Conservation (phyloP, 495 filamentous ascomycete genomes). For the Aspergillus bridgeri region DNA sequence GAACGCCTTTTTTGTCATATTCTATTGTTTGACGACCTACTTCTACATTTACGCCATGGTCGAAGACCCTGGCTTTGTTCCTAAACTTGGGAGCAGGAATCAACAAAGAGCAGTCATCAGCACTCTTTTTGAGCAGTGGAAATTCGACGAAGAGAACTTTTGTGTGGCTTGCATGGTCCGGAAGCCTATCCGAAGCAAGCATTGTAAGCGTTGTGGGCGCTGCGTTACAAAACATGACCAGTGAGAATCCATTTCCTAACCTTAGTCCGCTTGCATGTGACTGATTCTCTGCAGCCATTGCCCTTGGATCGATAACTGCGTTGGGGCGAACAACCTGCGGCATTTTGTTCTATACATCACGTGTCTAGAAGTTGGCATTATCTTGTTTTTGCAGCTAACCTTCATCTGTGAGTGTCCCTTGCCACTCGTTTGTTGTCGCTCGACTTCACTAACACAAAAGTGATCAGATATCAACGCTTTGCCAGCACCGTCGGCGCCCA, state of each 20-base stretch:
- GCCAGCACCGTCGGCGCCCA: slow-evolving; percentile 38
- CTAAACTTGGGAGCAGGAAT: slow-evolving; percentile 80
- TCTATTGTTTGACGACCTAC: slow-evolving; percentile 65
- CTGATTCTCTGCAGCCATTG: slow-evolving; percentile 75
- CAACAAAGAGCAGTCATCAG: slow-evolving; percentile 86
- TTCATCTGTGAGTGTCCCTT: slow-evolving; percentile 48
- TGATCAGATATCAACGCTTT: slow-evolving; percentile 53
- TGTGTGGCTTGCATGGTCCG: slow-evolving; percentile 92
- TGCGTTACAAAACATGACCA: slow-evolving; percentile 97
- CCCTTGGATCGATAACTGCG: slow-evolving; percentile 95
- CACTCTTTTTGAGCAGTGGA: slow-evolving; percentile 75
- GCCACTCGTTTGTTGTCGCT: not conserved
- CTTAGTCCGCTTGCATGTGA: not conserved
- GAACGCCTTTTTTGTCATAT: slow-evolving; percentile 69
- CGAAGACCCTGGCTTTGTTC: slow-evolving; percentile 90
- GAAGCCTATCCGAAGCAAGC: slow-evolving; percentile 88
- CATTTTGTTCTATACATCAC: slow-evolving; percentile 91
- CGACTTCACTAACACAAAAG: not conserved
- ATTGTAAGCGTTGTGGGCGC: slow-evolving; percentile 84
- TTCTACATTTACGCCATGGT: slow-evolving; percentile 86
- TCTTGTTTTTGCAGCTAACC: slow-evolving; percentile 54
- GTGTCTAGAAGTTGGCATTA: slow-evolving; percentile 69
- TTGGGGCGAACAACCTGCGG: slow-evolving; percentile 89
- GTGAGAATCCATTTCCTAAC: slow-evolving; percentile 49
- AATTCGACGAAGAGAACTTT: slow-evolving; percentile 92